Evolutionary conservation across 2,329 filamentous ascomycete genomes (phyloP), one percentile per base, ranked within the genome.

Genomic region (Xylaria sp.): DNA sequence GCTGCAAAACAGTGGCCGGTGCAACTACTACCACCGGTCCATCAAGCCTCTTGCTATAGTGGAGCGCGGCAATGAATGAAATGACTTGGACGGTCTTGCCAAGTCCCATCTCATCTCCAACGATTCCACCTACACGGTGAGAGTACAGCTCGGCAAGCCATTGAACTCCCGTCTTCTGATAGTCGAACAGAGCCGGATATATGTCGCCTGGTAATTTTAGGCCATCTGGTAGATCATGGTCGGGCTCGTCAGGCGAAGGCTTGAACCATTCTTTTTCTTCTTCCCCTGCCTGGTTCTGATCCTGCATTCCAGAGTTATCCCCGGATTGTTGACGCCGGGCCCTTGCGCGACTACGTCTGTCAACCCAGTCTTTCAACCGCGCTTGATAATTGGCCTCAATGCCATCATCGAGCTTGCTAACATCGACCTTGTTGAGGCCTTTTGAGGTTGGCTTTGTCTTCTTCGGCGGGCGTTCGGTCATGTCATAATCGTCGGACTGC

Each of bases 91-190:
- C 82, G 63, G 94, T 99, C 76, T 99, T 99, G 3, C 94, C 94
- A n/a, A 99, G 78, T 0, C 95, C 94, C 94, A 99, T 99, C 74
- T 99, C 94, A 70, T 99, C 94, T 4, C 93, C 94, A 46, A 99
- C 83, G 57, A 99, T 97, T 2, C 94, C 94, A 23, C 94, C 94
- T 4, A 96, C 92, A 62, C 89, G 84, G 71, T 97, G 92, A 58
- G 87, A 85, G 71, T 96, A 93, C 2, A 99, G 79, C 73, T 99
- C 93, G 72, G 91, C 92, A 5, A 99, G 82, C 94, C 94, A 99
- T 71, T 96, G 90, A 2, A 99, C 92, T 2, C 93, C 92, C 0
- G 92, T 97, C 74, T 96, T 97, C 70, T 99, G 94, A 67, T 99
- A 99, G 64, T 95, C 91, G 68, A 97, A 99, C 0, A 99, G 78